phyloP scores from a whole-genome alignment of 163 green algal genomes.

The Prototheca wickerhamii region DNA sequence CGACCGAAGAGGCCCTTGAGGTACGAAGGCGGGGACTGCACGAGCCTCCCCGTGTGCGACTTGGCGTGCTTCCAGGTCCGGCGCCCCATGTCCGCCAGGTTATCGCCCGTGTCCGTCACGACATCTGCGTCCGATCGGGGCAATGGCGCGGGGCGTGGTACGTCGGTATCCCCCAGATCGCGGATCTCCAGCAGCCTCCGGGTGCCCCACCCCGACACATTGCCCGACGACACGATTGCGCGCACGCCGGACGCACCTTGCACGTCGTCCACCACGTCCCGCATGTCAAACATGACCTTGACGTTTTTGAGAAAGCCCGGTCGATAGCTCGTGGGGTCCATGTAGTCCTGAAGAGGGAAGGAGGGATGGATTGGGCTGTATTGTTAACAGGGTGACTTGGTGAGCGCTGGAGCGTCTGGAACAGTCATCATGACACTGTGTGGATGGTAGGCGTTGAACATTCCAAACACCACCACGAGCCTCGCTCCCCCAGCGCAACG shows the following conservation, averaged over 20 bases:
- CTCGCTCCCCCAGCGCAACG: no score
- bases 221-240: no score
- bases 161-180: no score
- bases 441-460: no score
- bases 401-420: no score
- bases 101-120: slow-evolving; percentile 23
- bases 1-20: not conserved
- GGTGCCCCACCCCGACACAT: no score
- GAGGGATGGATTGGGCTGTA: slow-evolving; percentile 8
- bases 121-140: no score
- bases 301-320: slow-evolving; percentile 68
- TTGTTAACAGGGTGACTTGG: no score
- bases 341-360: slow-evolving; percentile 58
- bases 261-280: slow-evolving; percentile 65
- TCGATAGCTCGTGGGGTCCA: slow-evolving; percentile 43
- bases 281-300: slow-evolving; percentile 61
- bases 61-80: slow-evolving; percentile 2
- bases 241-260: slow-evolving; percentile 20
- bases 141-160: no score
- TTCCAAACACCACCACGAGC: no score
- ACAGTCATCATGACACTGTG: no score
- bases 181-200: no score
- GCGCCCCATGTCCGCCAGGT: not conserved
- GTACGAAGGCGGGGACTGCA: slow-evolving; percentile 1
- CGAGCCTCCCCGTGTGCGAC: not conserved